Evolutionary conservation across 2,329 filamentous ascomycete genomes (phyloP).

Genomic region (Phoma sp.): DNA sequence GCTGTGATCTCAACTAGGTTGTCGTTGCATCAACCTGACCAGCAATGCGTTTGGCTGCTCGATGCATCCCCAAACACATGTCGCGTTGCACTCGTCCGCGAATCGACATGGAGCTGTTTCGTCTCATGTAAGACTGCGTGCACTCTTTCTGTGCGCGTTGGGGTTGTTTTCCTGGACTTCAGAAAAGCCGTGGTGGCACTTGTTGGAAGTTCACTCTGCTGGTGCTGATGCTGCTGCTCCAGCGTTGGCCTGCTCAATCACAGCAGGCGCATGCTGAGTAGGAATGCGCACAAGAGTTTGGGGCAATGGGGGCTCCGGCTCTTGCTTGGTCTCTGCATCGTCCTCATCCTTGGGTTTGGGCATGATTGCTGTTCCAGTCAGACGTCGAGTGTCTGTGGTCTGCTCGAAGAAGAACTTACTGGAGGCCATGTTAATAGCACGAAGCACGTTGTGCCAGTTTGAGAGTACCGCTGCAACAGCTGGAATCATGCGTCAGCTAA

Average conservation of each 20-base stretch:
- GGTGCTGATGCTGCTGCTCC: constrained; percentile 33
- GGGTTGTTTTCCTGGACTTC: not conserved
- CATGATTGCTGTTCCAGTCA: constrained; percentile 66
- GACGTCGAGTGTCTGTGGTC: constrained; percentile 4
- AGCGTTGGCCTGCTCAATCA: constrained; percentile 44
- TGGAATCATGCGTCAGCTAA: constrained; percentile 42
- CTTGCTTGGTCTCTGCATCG: constrained; percentile 48
- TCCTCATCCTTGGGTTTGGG: constrained; percentile 63
- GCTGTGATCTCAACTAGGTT: not conserved
- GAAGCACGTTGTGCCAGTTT: constrained; percentile 87
- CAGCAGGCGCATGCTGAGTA: constrained; percentile 67
- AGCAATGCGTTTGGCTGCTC: not conserved
- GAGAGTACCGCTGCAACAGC: constrained; percentile 83
- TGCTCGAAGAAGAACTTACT: constrained; percentile 60
- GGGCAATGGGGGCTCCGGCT: constrained; percentile 65
- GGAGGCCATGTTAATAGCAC: constrained; percentile 86
- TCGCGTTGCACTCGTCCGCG: not conserved
- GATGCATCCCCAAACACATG: not conserved
- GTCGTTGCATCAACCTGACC: not conserved
- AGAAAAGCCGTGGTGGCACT: too few species aligned
- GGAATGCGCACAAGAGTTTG: constrained; percentile 86
- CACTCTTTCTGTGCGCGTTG: not conserved
- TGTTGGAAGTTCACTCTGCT: constrained; percentile 7
- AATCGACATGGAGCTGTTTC: not conserved
- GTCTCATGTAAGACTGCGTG: not conserved